Percentiles rank a stretch among this genome's conserved stretches.
Evolutionary conservation across 2,329 filamentous ascomycete genomes (phyloP).

Genomic region (Neospermospora avenae): DNA sequence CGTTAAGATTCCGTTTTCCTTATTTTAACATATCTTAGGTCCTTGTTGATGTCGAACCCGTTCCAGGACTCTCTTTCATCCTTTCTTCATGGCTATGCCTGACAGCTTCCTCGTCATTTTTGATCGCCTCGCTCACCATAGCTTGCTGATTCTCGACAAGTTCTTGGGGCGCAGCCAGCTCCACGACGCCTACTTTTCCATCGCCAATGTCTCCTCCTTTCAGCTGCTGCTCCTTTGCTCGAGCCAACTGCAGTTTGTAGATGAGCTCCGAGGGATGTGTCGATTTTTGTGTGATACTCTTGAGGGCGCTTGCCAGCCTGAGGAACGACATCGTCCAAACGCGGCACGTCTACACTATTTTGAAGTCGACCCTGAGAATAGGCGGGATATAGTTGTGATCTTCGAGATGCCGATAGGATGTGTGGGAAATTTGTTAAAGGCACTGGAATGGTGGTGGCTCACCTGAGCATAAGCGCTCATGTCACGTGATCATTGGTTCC

Average conservation of each 20-base stretch:
- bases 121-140: not conserved
- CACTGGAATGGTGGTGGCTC: too few relatives aligned
- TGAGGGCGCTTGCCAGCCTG: not conserved
- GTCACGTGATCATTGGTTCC: too few relatives aligned
- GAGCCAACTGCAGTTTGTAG: not conserved
- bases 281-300: not conserved
- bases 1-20: not conserved
- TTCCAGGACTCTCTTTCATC: not conserved
- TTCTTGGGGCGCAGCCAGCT: not conserved
- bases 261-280: not conserved
- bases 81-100: not conserved
- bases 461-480: too few relatives aligned
- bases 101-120: not conserved
- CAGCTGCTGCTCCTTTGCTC: not conserved
- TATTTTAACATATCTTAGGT: not conserved
- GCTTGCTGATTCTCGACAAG: not conserved
- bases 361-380: too few relatives aligned
- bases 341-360: not conserved
- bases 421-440: too few relatives aligned
- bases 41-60: not conserved
- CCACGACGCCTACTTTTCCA: not conserved
- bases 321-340: not conserved
- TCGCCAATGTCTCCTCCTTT: not conserved
- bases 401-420: too few relatives aligned
- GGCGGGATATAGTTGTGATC: too few relatives aligned